Percentiles rank a stretch among this genome's conserved stretches.
phyloP scores from a whole-genome alignment of 2,329 filamentous ascomycete genomes.

The Colletotrichum sublineola region DNA sequence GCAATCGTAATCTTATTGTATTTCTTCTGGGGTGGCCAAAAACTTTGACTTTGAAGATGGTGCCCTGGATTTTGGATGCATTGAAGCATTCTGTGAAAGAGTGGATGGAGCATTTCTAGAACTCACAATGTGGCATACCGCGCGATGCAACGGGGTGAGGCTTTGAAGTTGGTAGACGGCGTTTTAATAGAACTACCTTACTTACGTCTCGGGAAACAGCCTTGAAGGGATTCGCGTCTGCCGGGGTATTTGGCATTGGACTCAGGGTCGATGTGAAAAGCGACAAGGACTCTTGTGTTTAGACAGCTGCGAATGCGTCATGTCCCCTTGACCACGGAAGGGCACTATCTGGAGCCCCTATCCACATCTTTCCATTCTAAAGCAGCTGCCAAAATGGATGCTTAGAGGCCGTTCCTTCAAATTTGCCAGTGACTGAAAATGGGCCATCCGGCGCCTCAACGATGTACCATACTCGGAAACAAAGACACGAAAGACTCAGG shows the following conservation, averaged over 20 bases:
- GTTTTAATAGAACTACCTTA: constrained; percentile 47
- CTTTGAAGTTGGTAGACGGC: constrained; percentile 46
- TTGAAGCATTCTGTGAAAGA: constrained; percentile 57
- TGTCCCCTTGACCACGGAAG: constrained; percentile 51
- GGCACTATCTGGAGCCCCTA: constrained; percentile 53
- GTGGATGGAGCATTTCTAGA: constrained; percentile 52
- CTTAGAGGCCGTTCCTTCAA: constrained; percentile 49
- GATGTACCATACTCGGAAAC: constrained; percentile 56
- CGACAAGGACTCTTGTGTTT: constrained; percentile 53
- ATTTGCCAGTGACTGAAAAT: constrained; percentile 48
- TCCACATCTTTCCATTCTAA: constrained; percentile 62
- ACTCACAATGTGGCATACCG: constrained; percentile 51
- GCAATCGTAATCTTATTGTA: no score
- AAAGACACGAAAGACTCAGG: constrained; percentile 1
- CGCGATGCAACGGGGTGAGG: constrained; percentile 45
- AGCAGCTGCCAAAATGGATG: constrained; percentile 54
- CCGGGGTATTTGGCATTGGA: constrained; percentile 58
- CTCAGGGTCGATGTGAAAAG: constrained; percentile 57
- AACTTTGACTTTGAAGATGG: constrained; percentile 60
- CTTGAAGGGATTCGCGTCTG: constrained; percentile 56
- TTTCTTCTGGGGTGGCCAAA: constrained; percentile 55
- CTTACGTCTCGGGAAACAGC: constrained; percentile 53
- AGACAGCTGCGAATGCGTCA: constrained; percentile 44
- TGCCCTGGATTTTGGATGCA: constrained; percentile 58
- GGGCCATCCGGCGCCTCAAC: constrained; percentile 56